Percentiles rank a stretch among this genome's conserved stretches.
phyloP scores from a whole-genome alignment of 176 grass and related monocot species.

The Paspalum vaginatum region DNA sequence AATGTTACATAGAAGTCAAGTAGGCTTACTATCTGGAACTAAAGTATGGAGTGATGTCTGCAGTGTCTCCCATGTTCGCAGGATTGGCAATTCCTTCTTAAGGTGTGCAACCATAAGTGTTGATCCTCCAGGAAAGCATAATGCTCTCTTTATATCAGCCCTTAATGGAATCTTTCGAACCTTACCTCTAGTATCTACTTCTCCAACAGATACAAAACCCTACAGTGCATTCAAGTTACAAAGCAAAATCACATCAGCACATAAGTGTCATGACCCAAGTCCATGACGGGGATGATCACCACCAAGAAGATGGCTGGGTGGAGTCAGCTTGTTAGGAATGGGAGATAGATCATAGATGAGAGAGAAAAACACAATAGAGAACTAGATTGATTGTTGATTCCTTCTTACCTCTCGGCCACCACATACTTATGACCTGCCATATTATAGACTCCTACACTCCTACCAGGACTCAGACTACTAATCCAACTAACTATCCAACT shows the following conservation, averaged over 20 bases:
- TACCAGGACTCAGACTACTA: too few species aligned
- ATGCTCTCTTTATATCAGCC: constrained; percentile 72
- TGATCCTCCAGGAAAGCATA: constrained; percentile 90
- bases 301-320: too few species aligned
- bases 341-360: too few species aligned
- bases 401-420: too few species aligned
- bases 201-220: constrained; percentile 80
- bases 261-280: neutral
- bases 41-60: constrained; percentile 31
- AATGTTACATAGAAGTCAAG: constrained; percentile 17
- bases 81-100: constrained; percentile 50
- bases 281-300: too few species aligned
- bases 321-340: too few species aligned
- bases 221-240: constrained; percentile 45
- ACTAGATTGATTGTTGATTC: too few species aligned
- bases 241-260: constrained; percentile 29
- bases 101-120: constrained; percentile 79
- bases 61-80: constrained; percentile 8
- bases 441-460: too few species aligned
- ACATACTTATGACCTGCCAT: too few species aligned
- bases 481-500: too few species aligned
- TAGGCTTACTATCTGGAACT: constrained; percentile 61
- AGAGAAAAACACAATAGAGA: too few species aligned
- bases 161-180: constrained; percentile 67
- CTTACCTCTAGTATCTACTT: constrained; percentile 84